Evolutionary conservation across 2,329 filamentous ascomycete species (phyloP).

Genomic region (Neopestalotiopsis sp.): DNA sequence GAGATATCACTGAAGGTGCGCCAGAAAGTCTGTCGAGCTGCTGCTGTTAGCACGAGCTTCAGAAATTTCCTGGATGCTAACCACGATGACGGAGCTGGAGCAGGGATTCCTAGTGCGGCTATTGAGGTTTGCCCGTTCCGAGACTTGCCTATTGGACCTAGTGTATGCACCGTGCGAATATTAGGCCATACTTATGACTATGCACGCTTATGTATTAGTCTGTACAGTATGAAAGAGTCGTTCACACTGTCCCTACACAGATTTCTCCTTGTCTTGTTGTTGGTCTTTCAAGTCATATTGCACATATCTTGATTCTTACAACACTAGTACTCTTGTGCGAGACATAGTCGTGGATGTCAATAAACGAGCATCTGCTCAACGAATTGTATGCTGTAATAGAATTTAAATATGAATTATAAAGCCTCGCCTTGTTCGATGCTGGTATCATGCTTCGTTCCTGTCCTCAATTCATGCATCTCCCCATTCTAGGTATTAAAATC

Average conservation of each 20-base stretch:
- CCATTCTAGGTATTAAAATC: background rate
- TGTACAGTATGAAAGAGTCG: no score
- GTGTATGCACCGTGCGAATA: background rate
- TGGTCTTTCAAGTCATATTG: no score
- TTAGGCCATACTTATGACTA: no score
- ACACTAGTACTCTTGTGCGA: no score
- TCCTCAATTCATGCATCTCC: background rate
- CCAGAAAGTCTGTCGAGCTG: conserved; percentile 11
- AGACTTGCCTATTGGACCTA: background rate
- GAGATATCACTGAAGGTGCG: background rate
- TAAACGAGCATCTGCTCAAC: no score
- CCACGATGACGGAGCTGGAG: conserved; percentile 1
- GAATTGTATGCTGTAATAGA: no score
- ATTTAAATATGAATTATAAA: conserved; percentile 4
- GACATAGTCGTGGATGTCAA: no score
- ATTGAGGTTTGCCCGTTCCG: conserved; percentile 4
- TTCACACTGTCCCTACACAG: no score
- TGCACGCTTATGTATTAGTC: no score
- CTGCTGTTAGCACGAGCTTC: background rate
- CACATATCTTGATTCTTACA: no score
- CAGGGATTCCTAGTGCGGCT: background rate
- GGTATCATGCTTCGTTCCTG: background rate
- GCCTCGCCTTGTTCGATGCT: background rate
- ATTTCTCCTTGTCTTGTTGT: no score
- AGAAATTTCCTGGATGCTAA: conserved; percentile 9